phyloP scores from a whole-genome alignment of 768 basidiomycete species.

The Russula abietina region DNA sequence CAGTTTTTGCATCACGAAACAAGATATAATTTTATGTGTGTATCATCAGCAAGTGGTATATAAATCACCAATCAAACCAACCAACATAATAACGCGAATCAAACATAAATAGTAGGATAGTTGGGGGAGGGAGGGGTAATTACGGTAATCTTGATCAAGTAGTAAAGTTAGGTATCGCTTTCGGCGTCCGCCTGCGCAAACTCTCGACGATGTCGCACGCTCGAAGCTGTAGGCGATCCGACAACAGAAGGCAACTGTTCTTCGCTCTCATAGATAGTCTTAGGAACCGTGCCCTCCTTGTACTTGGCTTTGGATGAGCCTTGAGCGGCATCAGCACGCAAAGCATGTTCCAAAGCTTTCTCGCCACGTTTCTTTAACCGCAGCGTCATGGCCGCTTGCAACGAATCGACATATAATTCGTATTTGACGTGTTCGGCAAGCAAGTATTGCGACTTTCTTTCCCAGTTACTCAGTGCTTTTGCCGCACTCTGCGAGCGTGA shows the following conservation, averaged over 20 bases:
- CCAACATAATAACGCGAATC: not conserved
- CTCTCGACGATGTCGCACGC: conserved; percentile 15
- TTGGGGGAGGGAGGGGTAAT: not conserved
- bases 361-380: conserved; percentile 88
- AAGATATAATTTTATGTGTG: conserved; percentile 1
- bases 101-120: not conserved
- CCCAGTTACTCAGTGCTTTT: conserved; percentile 88
- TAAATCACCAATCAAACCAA: conserved; percentile 7
- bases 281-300: conserved; percentile 38
- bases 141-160: not conserved
- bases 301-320: conserved; percentile 32
- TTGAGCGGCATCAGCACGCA: conserved; percentile 31
- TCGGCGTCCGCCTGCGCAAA: conserved; percentile 9
- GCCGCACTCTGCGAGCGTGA: conserved; percentile 63
- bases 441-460: conserved; percentile 83
- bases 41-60: conserved; percentile 23
- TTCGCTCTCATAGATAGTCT: conserved; percentile 44
- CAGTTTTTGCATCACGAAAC: conserved; percentile 16
- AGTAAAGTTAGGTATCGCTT: not conserved
- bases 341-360: conserved; percentile 63
- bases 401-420: conserved; percentile 87
- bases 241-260: conserved; percentile 26
- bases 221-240: not conserved
- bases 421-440: conserved; percentile 94
- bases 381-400: conserved; percentile 75